Percentiles rank a stretch among this genome's conserved stretches.
phyloP scores from a whole-genome alignment of 2,329 filamentous ascomycete species.

The Gyromitra esculenta region DNA sequence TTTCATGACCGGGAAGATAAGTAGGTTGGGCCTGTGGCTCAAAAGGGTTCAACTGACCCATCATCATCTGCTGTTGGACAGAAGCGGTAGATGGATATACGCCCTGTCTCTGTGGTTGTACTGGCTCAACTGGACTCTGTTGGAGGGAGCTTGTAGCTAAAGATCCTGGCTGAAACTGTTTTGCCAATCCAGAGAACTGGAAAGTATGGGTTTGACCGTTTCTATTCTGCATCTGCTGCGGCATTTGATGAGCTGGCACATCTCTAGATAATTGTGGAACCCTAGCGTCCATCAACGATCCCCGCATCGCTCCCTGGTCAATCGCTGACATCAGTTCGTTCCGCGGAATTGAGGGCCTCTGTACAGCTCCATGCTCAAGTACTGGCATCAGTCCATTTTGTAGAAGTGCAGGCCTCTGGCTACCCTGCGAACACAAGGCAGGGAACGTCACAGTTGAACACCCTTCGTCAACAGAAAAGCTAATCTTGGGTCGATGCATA shows the following conservation, averaged over 20 bases:
- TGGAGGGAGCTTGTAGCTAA: neutral
- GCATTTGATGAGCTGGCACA: neutral
- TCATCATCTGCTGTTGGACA: neutral
- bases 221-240: neutral
- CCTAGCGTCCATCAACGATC: neutral
- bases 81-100: too few species aligned
- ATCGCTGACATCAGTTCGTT: neutral
- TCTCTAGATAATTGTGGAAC: neutral
- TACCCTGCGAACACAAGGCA: neutral
- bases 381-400: neutral
- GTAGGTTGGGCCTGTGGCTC: neutral
- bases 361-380: neutral
- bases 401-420: neutral
- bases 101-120: neutral
- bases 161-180: neutral
- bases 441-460: neutral
- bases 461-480: constrained; percentile 1
- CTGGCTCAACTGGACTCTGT: neutral
- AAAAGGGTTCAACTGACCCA: neutral
- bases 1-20: neutral
- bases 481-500: neutral
- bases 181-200: neutral
- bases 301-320: neutral
- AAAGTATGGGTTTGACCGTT: neutral
- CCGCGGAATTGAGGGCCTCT: neutral